Evolutionary conservation across 306 rosid species (phyloP).

Genomic region (Corylus avellana): DNA sequence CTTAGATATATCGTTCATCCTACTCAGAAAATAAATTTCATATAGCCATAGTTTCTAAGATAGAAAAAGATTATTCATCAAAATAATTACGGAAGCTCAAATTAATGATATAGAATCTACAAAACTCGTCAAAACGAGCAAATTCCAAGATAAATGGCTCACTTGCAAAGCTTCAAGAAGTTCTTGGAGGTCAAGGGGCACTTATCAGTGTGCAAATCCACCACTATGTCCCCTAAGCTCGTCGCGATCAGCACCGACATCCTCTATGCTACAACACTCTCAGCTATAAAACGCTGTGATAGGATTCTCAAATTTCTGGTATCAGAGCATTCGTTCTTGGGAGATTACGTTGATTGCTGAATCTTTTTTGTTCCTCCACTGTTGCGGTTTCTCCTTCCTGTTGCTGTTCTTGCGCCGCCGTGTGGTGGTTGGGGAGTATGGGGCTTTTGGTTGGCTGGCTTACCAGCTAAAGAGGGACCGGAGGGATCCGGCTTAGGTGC

Average conservation of each 20-base stretch:
- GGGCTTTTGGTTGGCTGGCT: no score
- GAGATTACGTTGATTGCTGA: no score
- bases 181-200: slow-evolving; percentile 89
- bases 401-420: no score
- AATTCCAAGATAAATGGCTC: slow-evolving; percentile 4
- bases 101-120: background rate
- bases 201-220: slow-evolving; percentile 68
- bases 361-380: no score
- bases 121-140: background rate
- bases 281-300: background rate
- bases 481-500: no score
- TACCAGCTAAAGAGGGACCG: no score
- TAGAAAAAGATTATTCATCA: background rate
- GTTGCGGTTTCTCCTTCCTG: no score
- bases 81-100: background rate
- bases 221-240: slow-evolving; percentile 80
- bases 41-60: background rate
- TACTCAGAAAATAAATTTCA: background rate
- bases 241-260: slow-evolving; percentile 94
- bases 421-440: no score
- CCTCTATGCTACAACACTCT: background rate
- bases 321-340: no score
- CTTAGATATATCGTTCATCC: background rate
- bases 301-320: no score
- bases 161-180: slow-evolving; percentile 95